Evolutionary conservation across 257 asterid species (phyloP), one percentile per base, ranked within the genome.

Genomic region (Haberlea rhodopensis): DNA sequence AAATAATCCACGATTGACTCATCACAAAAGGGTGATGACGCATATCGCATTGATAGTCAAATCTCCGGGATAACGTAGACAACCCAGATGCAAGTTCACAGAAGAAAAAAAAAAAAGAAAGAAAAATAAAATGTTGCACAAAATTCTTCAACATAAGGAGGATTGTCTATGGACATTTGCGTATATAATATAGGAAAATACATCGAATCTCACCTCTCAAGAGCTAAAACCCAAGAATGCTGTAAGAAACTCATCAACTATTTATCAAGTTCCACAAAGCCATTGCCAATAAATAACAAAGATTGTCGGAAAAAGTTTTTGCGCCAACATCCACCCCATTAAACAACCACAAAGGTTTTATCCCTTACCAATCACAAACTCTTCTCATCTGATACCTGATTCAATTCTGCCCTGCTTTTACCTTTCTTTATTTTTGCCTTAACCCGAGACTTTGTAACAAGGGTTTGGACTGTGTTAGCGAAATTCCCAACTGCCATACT

Each of bases 401-500:
- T 60, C 69, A 82, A 59, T 34, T 89, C 95, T 75, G 80, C 89
- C 72, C 81, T 85, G 84, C 90, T 87, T 78, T 82, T 91, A 26
- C 80, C 86, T 75, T 60, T 89, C 90, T 53, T 83, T 43, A 87
- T 85, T 71, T 84, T 92, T 16, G 97, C 96, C 77, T 92, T 92
- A 32, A 92, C 89, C 72, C 88, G 82, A 23, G 91, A 85, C 70
- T 91, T 92, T 1, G 88, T 89, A 68, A 79, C 76, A 60, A 92
- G 95, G 40, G 99, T 82, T 82, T 92, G 87, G 77, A 92, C 95
- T 6, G 99, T 89, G 82, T 92, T 85, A 28, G 78, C 81, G 16
- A 92, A 92, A 70, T 92, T 92, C 48, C 96, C 97, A 40, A 83
- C 91, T 3, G 99, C 99, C 99, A 92, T 92, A 49, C 87, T 73